Conservation (phyloP, 805 yeast species). For the Wickerhamomyces chambardii region DNA sequence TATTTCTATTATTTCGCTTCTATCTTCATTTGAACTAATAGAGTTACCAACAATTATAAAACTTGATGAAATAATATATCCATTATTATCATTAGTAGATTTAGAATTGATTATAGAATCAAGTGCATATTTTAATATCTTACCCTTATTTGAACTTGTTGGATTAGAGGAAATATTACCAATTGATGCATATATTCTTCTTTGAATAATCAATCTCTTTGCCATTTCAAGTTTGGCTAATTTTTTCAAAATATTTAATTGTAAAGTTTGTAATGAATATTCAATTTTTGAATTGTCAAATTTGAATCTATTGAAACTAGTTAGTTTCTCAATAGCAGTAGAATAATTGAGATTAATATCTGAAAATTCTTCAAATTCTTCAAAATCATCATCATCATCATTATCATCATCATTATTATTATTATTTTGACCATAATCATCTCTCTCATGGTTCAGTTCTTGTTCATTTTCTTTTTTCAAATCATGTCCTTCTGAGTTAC, state of each 20-base stretch:
- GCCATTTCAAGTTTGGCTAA: constrained; percentile 8
- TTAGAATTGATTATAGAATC: neutral
- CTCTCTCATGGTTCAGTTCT: no score
- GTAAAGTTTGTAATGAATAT: constrained; percentile 1
- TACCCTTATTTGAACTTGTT: constrained; percentile 7
- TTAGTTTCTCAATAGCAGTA: constrained; percentile 9
- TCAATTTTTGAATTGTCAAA: constrained; percentile 3
- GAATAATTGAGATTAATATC: constrained; percentile 11
- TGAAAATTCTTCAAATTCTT: constrained; percentile 14
- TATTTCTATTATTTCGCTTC: constrained; percentile 5
- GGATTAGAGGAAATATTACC: constrained; percentile 19
- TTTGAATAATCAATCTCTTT: constrained; percentile 11
- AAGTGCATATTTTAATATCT: neutral
- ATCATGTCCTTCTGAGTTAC: neutral
- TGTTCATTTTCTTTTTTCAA: no score
- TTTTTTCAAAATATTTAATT: constrained; percentile 4
- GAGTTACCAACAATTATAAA: constrained; percentile 16
- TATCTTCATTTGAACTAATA: constrained; percentile 9
- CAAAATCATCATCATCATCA: constrained; percentile 1
- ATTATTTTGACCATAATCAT: neutral
- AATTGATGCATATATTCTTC: constrained; percentile 13
- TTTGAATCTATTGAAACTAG: constrained; percentile 10
- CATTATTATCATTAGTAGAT: constrained; percentile 6
- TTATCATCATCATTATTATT: neutral
- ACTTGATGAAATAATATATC: constrained; percentile 13